phyloP scores from a whole-genome alignment of 768 basidiomycete species.

The Russula olivacea region DNA sequence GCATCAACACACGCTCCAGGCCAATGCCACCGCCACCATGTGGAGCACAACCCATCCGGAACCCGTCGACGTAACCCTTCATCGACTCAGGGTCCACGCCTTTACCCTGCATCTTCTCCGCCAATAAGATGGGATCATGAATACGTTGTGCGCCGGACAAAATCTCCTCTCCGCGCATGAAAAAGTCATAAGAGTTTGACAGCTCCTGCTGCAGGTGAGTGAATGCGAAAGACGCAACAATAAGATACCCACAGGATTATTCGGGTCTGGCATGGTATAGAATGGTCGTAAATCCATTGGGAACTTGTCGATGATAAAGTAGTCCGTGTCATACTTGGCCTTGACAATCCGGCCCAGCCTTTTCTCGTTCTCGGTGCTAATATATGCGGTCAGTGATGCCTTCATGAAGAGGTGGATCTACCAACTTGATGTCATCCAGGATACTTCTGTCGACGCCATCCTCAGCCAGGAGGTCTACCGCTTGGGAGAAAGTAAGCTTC shows the following conservation, averaged over 20 bases:
- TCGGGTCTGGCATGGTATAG: conserved; percentile 98
- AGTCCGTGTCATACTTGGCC: conserved; percentile 94
- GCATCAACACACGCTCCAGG: conserved; percentile 91
- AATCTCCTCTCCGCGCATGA: conserved; percentile 99
- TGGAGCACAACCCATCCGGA: conserved; percentile 90
- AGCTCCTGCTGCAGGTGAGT: conserved; percentile 48
- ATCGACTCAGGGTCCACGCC: conserved; percentile 90
- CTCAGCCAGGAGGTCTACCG: conserved; percentile 77
- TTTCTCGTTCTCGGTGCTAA: conserved; percentile 92
- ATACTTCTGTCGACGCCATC: conserved; percentile 75
- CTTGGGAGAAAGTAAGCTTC: conserved; percentile 79
- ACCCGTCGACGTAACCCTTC: conserved; percentile 90
- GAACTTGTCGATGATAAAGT: conserved; percentile 99
- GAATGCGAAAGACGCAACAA: neutral
- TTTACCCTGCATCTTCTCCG: conserved; percentile 77
- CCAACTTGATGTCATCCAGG: conserved; percentile 87
- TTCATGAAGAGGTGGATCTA: conserved; percentile 11
- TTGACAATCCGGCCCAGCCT: conserved; percentile 84
- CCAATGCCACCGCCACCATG: conserved; percentile 98
- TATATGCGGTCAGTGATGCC: conserved; percentile 12
- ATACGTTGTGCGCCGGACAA: conserved; percentile 97
- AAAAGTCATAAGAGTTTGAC: conserved; percentile 99
- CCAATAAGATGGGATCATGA: conserved; percentile 80
- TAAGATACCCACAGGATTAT: conserved; percentile 61
- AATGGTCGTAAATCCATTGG: conserved; percentile 93